Conservation (phyloP, 1,284 basidiomycete species). For the Cutaneotrichosporon mucoides region DNA sequence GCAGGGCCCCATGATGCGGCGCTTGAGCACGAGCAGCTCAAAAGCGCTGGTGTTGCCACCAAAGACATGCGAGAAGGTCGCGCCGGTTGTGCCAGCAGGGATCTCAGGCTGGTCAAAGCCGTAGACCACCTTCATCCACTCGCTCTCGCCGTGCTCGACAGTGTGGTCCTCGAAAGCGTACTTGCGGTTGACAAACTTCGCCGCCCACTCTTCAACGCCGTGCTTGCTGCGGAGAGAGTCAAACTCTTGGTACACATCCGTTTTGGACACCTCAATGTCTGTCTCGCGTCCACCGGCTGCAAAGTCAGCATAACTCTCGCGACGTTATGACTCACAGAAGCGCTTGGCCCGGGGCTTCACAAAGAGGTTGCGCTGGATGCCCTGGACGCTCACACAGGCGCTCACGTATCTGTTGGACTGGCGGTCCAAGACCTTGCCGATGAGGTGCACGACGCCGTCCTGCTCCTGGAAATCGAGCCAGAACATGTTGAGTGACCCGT, state of each 20-base stretch:
- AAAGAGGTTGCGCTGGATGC: slow-evolving; percentile 87
- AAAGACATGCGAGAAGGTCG: slow-evolving; percentile 81
- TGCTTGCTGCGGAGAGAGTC: slow-evolving; percentile 69
- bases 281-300: slow-evolving; percentile 61
- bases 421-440: slow-evolving; percentile 83
- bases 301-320: slow-evolving; percentile 25
- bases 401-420: slow-evolving; percentile 68
- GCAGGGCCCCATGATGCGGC: slow-evolving; percentile 98
- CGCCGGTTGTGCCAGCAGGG: slow-evolving; percentile 67
- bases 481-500: slow-evolving; percentile 78
- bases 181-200: slow-evolving; percentile 79
- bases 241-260: slow-evolving; percentile 80
- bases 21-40: slow-evolving; percentile 87
- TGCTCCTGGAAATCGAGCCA: slow-evolving; percentile 90
- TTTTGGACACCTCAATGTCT: slow-evolving; percentile 63
- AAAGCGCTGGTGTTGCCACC: slow-evolving; percentile 93
- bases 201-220: slow-evolving; percentile 72
- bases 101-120: slow-evolving; percentile 69
- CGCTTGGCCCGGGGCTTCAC: slow-evolving; percentile 73
- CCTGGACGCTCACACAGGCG: slow-evolving; percentile 79
- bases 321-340: slow-evolving; percentile 53
- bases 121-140: slow-evolving; percentile 92
- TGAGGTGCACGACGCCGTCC: slow-evolving; percentile 67
- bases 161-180: slow-evolving; percentile 89
- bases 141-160: slow-evolving; percentile 71